Evolutionary conservation across 2,329 filamentous ascomycete genomes (phyloP).

Genomic region (Ceratocystis lukuohia): DNA sequence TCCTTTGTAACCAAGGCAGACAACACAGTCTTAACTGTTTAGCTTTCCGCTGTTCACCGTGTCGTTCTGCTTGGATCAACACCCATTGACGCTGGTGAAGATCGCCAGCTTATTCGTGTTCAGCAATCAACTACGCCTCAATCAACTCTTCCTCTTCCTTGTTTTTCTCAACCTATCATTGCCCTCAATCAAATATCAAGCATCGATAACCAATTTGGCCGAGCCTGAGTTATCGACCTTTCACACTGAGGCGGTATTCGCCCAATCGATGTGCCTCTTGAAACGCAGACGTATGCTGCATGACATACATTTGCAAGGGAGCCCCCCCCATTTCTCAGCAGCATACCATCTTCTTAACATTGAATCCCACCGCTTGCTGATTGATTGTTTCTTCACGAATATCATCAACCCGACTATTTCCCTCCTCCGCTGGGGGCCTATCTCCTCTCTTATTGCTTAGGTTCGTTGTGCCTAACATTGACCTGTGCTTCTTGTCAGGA

Average conservation of each 20-base stretch:
- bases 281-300: background rate
- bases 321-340: background rate
- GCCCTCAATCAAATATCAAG: background rate
- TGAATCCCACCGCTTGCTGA: background rate
- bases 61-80: too few relatives aligned
- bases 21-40: background rate
- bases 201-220: background rate
- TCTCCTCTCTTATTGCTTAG: background rate
- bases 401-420: background rate
- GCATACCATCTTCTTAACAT: background rate
- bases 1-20: background rate
- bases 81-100: too few relatives aligned
- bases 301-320: background rate
- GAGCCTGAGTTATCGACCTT: background rate
- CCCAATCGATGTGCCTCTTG: background rate
- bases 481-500: slow-evolving; percentile 8
- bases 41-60: background rate
- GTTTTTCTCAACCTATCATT: background rate
- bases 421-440: background rate
- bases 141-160: too few relatives aligned
- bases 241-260: background rate
- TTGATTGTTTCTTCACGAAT: background rate
- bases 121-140: too few relatives aligned
- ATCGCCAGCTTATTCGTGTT: too few relatives aligned
- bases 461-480: background rate